A percentile compares a stretch with the other conserved stretches of the same genome.
Evolutionary conservation across 306 rosid species (phyloP).

Genomic region (Malus asiatica): DNA sequence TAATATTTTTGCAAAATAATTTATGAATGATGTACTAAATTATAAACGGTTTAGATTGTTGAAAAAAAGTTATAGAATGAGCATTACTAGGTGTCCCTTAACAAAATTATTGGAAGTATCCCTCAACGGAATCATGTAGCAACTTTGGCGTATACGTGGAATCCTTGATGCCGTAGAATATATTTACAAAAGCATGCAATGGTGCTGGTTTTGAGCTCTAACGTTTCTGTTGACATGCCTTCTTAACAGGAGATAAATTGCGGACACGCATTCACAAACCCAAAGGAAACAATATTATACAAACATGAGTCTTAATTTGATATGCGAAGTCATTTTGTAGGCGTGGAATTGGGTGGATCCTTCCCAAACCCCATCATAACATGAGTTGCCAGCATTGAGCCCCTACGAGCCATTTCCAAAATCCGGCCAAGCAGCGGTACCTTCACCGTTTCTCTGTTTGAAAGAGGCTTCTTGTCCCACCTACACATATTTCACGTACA

Average conservation of each 20-base stretch:
- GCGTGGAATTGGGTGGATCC: slow-evolving; percentile 32
- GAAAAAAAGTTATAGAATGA: no score
- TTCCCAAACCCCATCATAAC: slow-evolving; percentile 76
- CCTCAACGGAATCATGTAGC: no score
- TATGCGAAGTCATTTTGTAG: neutral
- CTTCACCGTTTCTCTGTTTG: slow-evolving; percentile 57
- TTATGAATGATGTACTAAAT: no score
- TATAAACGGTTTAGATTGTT: no score
- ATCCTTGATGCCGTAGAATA: no score
- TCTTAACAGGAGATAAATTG: neutral
- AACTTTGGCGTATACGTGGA: no score
- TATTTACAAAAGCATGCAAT: no score
- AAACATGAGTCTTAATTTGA: neutral
- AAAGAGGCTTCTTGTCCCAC: slow-evolving; percentile 79
- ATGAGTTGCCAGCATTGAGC: slow-evolving; percentile 71
- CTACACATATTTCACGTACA: slow-evolving; percentile 19
- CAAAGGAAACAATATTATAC: neutral
- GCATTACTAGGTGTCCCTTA: no score
- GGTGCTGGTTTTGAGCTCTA: no score
- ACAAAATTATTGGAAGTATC: no score
- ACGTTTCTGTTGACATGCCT: no score
- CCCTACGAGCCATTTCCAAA: slow-evolving; percentile 58
- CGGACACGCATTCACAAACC: neutral
- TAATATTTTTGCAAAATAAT: no score
- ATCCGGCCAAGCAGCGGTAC: slow-evolving; percentile 56